phyloP scores from a whole-genome alignment of 2,329 filamentous ascomycete genomes.

The Dendrostoma leiphaemia region DNA sequence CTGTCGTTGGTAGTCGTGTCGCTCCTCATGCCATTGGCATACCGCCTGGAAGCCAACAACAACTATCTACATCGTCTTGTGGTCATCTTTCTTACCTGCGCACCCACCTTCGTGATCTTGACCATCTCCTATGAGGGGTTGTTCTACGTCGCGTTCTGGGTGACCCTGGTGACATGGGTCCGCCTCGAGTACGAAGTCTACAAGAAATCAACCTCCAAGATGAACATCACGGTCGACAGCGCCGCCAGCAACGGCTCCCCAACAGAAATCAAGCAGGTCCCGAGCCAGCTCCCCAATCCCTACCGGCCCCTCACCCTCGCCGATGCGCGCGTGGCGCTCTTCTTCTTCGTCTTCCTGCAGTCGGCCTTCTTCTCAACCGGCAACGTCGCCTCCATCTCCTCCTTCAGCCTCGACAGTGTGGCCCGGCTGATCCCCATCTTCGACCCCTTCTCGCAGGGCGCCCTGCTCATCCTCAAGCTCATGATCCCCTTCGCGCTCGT shows the following conservation, averaged over 20 bases:
- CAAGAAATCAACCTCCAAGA: conserved; percentile 33
- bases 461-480: conserved; percentile 82
- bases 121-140: conserved; percentile 97
- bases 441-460: conserved; percentile 87
- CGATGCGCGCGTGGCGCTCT: conserved; percentile 86
- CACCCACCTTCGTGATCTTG: conserved; percentile 90
- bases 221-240: conserved; percentile 4
- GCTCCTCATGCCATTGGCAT: conserved; percentile 75
- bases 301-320: conserved; percentile 71
- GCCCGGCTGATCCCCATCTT: conserved; percentile 86
- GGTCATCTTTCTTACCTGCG: conserved; percentile 88
- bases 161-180: conserved; percentile 83
- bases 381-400: conserved; percentile 90
- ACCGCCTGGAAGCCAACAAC: conserved; percentile 74
- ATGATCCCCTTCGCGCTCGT: conserved; percentile 92
- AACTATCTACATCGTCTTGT: conserved; percentile 89
- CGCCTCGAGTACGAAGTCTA: conserved; percentile 82
- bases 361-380: conserved; percentile 96
- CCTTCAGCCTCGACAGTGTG: conserved; percentile 91
- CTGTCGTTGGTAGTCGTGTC: conserved; percentile 60
- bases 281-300: conserved; percentile 21
- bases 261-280: conserved; percentile 9
- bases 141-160: conserved; percentile 88
- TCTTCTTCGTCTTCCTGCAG: conserved; percentile 93
- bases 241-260: conserved; percentile 1